phyloP scores from a whole-genome alignment of 495 filamentous ascomycete genomes.

The Corynascus novoguineensis region DNA sequence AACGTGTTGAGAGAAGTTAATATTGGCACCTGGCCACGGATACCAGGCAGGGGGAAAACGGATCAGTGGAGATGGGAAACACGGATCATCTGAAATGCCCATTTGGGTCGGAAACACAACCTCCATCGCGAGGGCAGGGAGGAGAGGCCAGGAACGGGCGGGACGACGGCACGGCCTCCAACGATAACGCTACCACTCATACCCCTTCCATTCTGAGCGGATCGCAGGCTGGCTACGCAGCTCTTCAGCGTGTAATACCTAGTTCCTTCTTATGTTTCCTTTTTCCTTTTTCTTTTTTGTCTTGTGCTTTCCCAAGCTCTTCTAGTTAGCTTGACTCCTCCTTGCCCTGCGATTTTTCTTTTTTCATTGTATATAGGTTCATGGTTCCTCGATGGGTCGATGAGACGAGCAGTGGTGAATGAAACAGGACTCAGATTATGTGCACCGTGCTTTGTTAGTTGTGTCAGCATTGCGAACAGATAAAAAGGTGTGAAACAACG shows the following conservation, averaged over 20 bases:
- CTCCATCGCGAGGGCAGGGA: slow-evolving; percentile 5
- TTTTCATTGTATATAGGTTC: slow-evolving; percentile 27
- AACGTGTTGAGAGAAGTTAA: neutral
- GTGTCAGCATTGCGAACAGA: neutral
- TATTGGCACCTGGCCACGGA: neutral
- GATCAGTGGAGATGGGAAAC: slow-evolving; percentile 3
- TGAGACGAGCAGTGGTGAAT: slow-evolving; percentile 29
- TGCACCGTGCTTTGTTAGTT: neutral
- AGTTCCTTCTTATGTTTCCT: slow-evolving; percentile 26
- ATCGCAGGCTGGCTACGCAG: slow-evolving; percentile 25
- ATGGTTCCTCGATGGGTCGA: slow-evolving; percentile 23
- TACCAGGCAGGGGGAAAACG: slow-evolving; percentile 4
- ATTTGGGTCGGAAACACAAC: neutral
- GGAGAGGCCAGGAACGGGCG: slow-evolving; percentile 9
- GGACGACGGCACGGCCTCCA: slow-evolving; percentile 29
- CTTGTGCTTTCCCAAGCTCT: slow-evolving; percentile 18
- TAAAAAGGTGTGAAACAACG: neutral
- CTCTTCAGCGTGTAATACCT: slow-evolving; percentile 50
- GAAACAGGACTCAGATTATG: slow-evolving; percentile 18
- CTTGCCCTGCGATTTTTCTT: slow-evolving; percentile 11
- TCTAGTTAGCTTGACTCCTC: slow-evolving; percentile 5
- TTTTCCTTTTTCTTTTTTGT: slow-evolving; percentile 13
- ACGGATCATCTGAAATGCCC: slow-evolving; percentile 3
- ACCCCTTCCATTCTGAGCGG: slow-evolving; percentile 29
- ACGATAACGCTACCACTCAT: slow-evolving; percentile 44